Percentiles rank a stretch among this genome's conserved stretches.
phyloP scores from a whole-genome alignment of 2,329 filamentous ascomycete species.

The Ophiostoma tasmaniense region DNA sequence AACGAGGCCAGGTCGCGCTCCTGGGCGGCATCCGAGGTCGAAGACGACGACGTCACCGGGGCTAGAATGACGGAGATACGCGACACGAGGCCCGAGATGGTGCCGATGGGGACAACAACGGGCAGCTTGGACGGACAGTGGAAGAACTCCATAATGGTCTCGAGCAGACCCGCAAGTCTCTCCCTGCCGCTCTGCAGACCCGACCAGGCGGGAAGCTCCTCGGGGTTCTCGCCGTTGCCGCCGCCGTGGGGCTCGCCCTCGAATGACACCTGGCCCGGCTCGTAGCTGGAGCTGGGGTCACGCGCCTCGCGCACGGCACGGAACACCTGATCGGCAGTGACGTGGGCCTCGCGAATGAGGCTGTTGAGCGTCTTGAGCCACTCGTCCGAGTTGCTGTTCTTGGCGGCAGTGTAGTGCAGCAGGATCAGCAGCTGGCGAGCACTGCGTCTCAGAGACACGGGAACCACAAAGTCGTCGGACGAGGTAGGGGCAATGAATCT shows the following conservation, averaged over 20 bases:
- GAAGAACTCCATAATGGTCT: constrained; percentile 56
- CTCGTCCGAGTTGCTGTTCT: constrained; percentile 66
- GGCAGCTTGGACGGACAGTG: constrained; percentile 53
- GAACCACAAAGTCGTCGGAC: constrained; percentile 39
- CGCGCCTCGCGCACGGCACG: constrained; percentile 74
- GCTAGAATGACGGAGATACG: constrained; percentile 60
- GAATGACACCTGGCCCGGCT: constrained; percentile 33
- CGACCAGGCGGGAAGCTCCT: constrained; percentile 55
- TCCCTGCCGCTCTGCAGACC: constrained; percentile 67
- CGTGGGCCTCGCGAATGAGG: constrained; percentile 57
- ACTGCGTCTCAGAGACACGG: constrained; percentile 44
- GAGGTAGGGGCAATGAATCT: constrained; percentile 57
- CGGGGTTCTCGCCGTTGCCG: constrained; percentile 31
- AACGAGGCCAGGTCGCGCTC: constrained; percentile 43
- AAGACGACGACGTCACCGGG: constrained; percentile 35
- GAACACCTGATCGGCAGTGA: constrained; percentile 67
- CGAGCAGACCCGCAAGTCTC: constrained; percentile 57
- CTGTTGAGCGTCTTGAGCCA: constrained; percentile 62
- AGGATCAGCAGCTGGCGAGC: constrained; percentile 59
- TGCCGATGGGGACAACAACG: constrained; percentile 59
- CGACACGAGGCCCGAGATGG: constrained; percentile 59
- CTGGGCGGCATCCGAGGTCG: constrained; percentile 28
- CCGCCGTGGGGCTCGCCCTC: constrained; percentile 42
- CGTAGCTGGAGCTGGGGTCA: constrained; percentile 55
- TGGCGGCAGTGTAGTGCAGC: constrained; percentile 73